Conservation (phyloP, 768 basidiomycete species). For the Cyathus striatus region DNA sequence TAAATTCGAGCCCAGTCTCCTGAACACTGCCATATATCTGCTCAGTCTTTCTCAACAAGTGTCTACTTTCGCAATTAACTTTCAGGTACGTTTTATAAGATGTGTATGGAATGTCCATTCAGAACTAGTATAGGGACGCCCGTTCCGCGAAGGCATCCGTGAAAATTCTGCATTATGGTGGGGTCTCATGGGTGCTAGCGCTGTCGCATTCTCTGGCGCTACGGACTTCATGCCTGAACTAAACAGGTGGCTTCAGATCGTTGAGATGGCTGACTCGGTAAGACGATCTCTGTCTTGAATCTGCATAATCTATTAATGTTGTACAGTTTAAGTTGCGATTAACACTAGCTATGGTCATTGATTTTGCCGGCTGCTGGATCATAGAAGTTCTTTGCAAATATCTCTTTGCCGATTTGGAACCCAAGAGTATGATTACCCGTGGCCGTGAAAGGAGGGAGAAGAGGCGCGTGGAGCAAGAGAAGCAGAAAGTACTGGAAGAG, state of each 20-base stretch:
- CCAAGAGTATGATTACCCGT: slow-evolving; percentile 77
- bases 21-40: slow-evolving; percentile 97
- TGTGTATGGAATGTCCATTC: background rate
- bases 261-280: slow-evolving; percentile 78
- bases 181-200: slow-evolving; percentile 84
- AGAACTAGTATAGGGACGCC: slow-evolving; percentile 64
- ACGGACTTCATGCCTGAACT: slow-evolving; percentile 94
- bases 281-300: slow-evolving; percentile 18
- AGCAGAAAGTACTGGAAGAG: background rate
- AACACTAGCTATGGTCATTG: slow-evolving; percentile 76
- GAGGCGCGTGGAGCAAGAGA: slow-evolving; percentile 30
- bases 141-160: slow-evolving; percentile 96
- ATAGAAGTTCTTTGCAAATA: slow-evolving; percentile 81
- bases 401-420: slow-evolving; percentile 84
- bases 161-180: slow-evolving; percentile 94
- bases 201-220: slow-evolving; percentile 90
- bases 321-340: slow-evolving; percentile 78
- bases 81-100: slow-evolving; percentile 53
- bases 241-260: slow-evolving; percentile 95
- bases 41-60: slow-evolving; percentile 96
- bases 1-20: slow-evolving; percentile 89
- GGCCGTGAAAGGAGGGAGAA: slow-evolving; percentile 77
- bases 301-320: no score
- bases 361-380: slow-evolving; percentile 85
- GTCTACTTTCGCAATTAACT: slow-evolving; percentile 98